Evolutionary conservation across 345 rosid genomes (phyloP).

Genomic region (Pistacia integerrima): DNA sequence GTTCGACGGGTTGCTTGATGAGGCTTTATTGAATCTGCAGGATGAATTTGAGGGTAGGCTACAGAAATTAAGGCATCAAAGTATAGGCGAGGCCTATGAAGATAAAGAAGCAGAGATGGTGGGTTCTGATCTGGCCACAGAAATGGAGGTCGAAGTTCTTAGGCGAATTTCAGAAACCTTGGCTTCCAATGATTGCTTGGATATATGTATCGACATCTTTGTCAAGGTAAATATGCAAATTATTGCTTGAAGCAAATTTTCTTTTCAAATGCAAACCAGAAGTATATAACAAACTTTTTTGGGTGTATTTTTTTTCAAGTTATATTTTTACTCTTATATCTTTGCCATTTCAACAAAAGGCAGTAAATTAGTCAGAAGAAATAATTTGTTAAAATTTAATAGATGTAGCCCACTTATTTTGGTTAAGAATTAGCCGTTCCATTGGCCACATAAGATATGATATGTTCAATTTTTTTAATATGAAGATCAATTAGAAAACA

Average conservation of each 20-base stretch:
- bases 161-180: constrained; percentile 47
- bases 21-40: constrained; percentile 61
- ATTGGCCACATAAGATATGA: too few species aligned
- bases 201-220: constrained; percentile 62
- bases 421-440: too few species aligned
- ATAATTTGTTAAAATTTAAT: too few species aligned
- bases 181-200: constrained; percentile 58
- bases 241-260: not conserved
- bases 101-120: constrained; percentile 22
- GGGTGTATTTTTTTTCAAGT: too few species aligned
- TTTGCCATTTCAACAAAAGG: too few species aligned
- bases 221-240: constrained; percentile 39
- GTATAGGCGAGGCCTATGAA: constrained; percentile 25
- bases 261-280: too few species aligned
- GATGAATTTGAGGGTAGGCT: constrained; percentile 52
- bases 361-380: too few species aligned
- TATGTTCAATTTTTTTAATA: not conserved
- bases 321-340: too few species aligned
- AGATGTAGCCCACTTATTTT: too few species aligned
- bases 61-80: constrained; percentile 47
- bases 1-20: constrained; percentile 70
- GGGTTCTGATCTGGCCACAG: constrained; percentile 44
- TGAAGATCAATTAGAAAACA: not conserved
- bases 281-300: too few species aligned
- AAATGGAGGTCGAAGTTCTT: constrained; percentile 48